Conservation (phyloP, 352 stramenopile genomes). For the Blastocystis sp. region DNA sequence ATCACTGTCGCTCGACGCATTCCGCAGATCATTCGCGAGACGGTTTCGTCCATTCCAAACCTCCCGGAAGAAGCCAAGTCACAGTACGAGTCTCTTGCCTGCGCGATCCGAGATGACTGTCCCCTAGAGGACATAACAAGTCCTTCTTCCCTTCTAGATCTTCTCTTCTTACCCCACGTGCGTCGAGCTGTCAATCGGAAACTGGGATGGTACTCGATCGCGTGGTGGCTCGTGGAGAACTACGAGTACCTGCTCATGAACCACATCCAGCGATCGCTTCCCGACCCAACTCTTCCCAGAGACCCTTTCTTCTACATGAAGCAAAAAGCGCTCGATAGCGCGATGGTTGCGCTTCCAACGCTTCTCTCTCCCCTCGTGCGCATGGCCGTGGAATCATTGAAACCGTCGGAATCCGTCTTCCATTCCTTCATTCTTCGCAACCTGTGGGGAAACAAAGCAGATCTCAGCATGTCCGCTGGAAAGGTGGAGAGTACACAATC, state of each 20-base stretch:
- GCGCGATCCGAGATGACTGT: background rate
- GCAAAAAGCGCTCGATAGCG: background rate
- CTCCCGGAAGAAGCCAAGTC: background rate
- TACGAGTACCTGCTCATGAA: slow-evolving; percentile 44
- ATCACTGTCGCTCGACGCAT: slow-evolving; percentile 12
- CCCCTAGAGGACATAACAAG: background rate
- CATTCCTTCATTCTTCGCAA: background rate
- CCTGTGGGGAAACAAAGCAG: slow-evolving; percentile 55
- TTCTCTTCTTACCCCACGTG: background rate
- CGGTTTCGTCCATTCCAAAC: background rate
- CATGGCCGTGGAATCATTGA: background rate
- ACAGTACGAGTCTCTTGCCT: background rate
- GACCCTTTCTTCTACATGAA: slow-evolving; percentile 28
- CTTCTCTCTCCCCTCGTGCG: background rate
- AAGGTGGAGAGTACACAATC: background rate
- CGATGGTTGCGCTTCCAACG: background rate
- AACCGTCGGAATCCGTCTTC: background rate
- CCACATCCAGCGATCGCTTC: background rate
- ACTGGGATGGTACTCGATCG: background rate
- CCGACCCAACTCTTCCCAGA: background rate
- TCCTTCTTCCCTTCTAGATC: background rate
- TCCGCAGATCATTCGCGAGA: slow-evolving; percentile 16
- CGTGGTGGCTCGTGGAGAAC: slow-evolving; percentile 50
- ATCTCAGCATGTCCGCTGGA: slow-evolving; percentile 53
- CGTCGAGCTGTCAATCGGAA: background rate